A percentile compares a stretch with the other conserved stretches of the same genome.
phyloP scores from a whole-genome alignment of 106 monocot genomes.

The Apostasia shenzhenica region DNA sequence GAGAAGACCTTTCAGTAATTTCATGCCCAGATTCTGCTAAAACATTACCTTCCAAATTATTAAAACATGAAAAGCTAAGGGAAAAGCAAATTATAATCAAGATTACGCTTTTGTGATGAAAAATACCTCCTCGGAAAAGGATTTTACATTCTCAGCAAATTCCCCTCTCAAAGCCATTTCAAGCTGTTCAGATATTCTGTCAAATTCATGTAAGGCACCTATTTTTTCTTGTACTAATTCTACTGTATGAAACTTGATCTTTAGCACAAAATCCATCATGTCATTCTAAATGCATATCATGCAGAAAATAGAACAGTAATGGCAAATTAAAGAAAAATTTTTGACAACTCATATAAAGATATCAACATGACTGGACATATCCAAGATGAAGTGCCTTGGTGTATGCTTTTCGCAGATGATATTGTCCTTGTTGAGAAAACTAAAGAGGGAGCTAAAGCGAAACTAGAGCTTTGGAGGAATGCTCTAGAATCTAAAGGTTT shows the following conservation, averaged over 20 bases:
- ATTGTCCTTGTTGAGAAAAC: no score
- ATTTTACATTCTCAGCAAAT: conserved; percentile 33
- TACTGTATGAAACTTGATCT: not conserved
- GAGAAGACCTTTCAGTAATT: conserved; percentile 58
- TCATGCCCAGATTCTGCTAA: conserved; percentile 48
- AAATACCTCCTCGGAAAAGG: conserved; percentile 49
- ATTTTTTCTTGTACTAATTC: not conserved
- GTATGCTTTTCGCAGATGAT: no score
- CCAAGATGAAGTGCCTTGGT: no score
- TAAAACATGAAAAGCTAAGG: conserved; percentile 1
- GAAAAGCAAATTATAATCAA: not conserved
- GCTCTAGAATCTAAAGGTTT: no score
- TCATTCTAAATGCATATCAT: not conserved
- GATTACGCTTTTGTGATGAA: not conserved
- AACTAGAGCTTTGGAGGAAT: no score
- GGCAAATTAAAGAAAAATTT: not conserved
- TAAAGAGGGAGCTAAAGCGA: no score
- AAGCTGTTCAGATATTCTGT: conserved; percentile 45
- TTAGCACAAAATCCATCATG: not conserved
- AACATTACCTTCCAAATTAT: conserved; percentile 2
- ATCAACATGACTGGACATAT: no score
- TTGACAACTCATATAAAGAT: no score
- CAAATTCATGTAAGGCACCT: conserved; percentile 2
- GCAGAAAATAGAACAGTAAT: not conserved
- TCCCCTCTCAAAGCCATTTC: conserved; percentile 72